Evolutionary conservation across 805 yeast species (phyloP).

Genomic region (Yamadazyma endophytica): DNA sequence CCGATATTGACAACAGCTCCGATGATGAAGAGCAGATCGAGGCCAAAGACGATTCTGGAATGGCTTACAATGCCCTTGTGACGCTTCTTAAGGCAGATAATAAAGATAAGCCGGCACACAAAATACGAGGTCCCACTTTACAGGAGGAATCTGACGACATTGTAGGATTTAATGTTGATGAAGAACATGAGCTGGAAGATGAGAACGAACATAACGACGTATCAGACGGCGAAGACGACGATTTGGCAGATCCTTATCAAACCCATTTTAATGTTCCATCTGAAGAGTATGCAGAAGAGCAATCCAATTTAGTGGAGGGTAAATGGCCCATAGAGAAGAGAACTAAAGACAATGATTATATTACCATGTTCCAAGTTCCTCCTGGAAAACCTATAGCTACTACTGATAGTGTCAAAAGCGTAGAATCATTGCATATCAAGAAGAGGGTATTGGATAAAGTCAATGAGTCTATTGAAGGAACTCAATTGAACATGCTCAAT

Average conservation of each 20-base stretch:
- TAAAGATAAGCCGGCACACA: slow-evolving; percentile 9
- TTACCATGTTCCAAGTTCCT: slow-evolving; percentile 28
- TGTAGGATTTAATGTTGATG: slow-evolving; percentile 29
- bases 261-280: slow-evolving; percentile 61
- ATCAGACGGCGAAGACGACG: slow-evolving; percentile 22
- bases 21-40: slow-evolving; percentile 6
- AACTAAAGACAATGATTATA: slow-evolving; percentile 21
- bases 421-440: slow-evolving; percentile 24
- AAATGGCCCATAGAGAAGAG: slow-evolving; percentile 26
- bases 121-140: slow-evolving; percentile 11
- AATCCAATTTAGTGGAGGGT: slow-evolving; percentile 15
- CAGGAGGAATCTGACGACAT: slow-evolving; percentile 21
- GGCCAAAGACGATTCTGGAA: slow-evolving; percentile 24
- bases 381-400: slow-evolving; percentile 21
- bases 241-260: slow-evolving; percentile 66
- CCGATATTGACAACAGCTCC: too few relatives aligned
- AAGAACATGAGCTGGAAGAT: slow-evolving; percentile 15
- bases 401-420: slow-evolving; percentile 2
- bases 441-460: slow-evolving; percentile 21
- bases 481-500: slow-evolving; percentile 53
- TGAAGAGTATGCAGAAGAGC: slow-evolving; percentile 28
- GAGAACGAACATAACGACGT: slow-evolving; percentile 21
- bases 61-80: slow-evolving; percentile 64
- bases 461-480: slow-evolving; percentile 12
- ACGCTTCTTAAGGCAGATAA: slow-evolving; percentile 53